Evolutionary conservation across 2,329 filamentous ascomycete genomes (phyloP).

Genomic region (Colletotrichum sp.): DNA sequence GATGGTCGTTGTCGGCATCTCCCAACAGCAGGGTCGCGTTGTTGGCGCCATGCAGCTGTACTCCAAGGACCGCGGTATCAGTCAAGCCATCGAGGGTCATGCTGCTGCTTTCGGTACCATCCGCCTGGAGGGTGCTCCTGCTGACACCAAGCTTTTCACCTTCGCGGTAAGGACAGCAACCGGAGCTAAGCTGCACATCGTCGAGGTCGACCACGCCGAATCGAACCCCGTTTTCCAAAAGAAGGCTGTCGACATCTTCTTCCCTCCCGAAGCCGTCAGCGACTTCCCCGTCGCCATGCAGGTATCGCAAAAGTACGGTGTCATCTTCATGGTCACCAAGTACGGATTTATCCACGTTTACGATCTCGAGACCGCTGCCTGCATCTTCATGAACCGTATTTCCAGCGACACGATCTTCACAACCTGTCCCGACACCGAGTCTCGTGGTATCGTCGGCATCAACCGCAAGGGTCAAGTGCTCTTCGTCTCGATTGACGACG

Average conservation of each 20-base stretch:
- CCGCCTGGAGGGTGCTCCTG: conserved; percentile 83
- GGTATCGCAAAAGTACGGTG: conserved; percentile 93
- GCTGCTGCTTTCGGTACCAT: conserved; percentile 93
- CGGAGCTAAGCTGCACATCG: conserved; percentile 94
- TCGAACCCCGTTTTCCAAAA: conserved; percentile 90
- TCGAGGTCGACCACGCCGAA: conserved; percentile 93
- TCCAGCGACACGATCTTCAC: conserved; percentile 99
- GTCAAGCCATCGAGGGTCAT: conserved; percentile 97
- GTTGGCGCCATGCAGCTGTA: conserved; percentile 97
- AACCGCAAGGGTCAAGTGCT: conserved; percentile 98
- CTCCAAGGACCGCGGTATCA: conserved; percentile 94
- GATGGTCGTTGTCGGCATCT: conserved; percentile 98
- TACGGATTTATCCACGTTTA: conserved; percentile 99
- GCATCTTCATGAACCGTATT: conserved; percentile 99
- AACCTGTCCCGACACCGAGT: conserved; percentile 82
- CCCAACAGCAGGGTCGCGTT: conserved; percentile 89
- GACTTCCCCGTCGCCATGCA: conserved; percentile 99
- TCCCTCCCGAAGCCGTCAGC: conserved; percentile 92
- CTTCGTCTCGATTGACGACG: conserved; percentile 91
- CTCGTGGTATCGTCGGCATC: conserved; percentile 88
- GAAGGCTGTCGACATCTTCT: conserved; percentile 97
- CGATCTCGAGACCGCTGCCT: conserved; percentile 92
- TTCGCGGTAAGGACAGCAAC: conserved; percentile 91
- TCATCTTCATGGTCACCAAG: conserved; percentile 97
- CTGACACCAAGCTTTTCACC: conserved; percentile 94